Evolutionary conservation across 2,329 filamentous ascomycete species (phyloP).

Genomic region (Aphanocladium album): DNA sequence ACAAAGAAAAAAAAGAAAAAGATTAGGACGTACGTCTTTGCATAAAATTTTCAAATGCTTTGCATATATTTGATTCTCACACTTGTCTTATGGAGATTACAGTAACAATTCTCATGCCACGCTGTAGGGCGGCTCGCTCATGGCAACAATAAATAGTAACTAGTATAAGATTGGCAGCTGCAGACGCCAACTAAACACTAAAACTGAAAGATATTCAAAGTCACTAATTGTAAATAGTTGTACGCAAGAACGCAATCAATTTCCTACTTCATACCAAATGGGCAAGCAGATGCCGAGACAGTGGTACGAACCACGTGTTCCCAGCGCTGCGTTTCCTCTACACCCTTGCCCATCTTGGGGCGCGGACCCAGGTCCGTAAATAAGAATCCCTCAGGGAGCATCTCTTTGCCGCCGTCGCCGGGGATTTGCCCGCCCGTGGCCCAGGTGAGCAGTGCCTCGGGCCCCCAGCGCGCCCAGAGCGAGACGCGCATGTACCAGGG

Average conservation of each 20-base stretch:
- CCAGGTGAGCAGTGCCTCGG: constrained; percentile 43
- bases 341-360: constrained; percentile 46
- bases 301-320: constrained; percentile 37
- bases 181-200: no score
- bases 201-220: no score
- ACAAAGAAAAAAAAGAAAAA: no score
- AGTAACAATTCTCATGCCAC: no score
- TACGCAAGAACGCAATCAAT: no score
- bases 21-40: no score
- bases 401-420: constrained; percentile 32
- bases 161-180: no score
- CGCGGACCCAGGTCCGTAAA: constrained; percentile 59
- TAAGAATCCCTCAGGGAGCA: constrained; percentile 46
- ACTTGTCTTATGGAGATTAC: no score
- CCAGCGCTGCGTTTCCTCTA: constrained; percentile 8
- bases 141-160: no score
- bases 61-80: no score
- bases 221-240: background rate
- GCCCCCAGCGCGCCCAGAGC: constrained; percentile 59
- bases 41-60: no score
- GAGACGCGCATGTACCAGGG: constrained; percentile 62
- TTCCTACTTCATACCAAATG: constrained; percentile 26
- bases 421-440: constrained; percentile 41
- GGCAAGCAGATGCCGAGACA: constrained; percentile 37
- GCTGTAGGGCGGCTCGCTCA: no score